Conservation (phyloP, 257 asterid genomes). For the Gentiana dahurica region DNA sequence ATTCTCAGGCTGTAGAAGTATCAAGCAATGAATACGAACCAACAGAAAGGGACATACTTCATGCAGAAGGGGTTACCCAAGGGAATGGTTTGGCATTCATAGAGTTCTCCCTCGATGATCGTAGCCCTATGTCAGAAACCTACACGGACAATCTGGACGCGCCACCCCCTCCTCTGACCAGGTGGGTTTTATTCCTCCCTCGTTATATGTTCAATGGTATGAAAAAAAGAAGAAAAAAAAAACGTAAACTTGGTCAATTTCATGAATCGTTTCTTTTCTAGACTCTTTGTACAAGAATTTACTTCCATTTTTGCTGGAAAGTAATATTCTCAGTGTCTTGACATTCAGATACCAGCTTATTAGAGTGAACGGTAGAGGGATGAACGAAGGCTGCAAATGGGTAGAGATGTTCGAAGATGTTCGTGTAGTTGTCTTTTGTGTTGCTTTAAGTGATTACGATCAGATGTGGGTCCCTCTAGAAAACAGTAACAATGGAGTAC, state of each 20-base stretch:
- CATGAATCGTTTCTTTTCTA: not conserved
- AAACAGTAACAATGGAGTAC: constrained; percentile 20
- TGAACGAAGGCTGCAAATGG: constrained; percentile 90
- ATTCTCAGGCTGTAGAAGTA: constrained; percentile 74
- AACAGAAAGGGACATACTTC: constrained; percentile 75
- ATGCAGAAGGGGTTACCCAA: constrained; percentile 93
- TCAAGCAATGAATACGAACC: constrained; percentile 97
- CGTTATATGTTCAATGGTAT: not conserved
- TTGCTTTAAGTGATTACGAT: constrained; percentile 74
- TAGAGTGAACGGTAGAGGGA: constrained; percentile 72
- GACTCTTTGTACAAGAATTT: too few relatives aligned
- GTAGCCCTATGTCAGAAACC: constrained; percentile 88
- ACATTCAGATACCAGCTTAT: constrained; percentile 76
- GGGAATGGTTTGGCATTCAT: constrained; percentile 88
- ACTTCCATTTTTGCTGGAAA: not conserved
- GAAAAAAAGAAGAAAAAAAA: not conserved
- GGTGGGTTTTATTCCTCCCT: constrained; percentile 27
- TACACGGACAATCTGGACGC: constrained; percentile 76
- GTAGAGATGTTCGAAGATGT: constrained; percentile 95
- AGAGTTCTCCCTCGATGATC: constrained; percentile 93
- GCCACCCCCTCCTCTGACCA: constrained; percentile 49
- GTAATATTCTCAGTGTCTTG: not conserved
- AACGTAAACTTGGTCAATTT: not conserved
- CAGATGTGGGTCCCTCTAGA: constrained; percentile 46
- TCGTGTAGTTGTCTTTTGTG: constrained; percentile 65